phyloP scores from a whole-genome alignment of 2,329 filamentous ascomycete species.

The Phyllachora maydis region DNA sequence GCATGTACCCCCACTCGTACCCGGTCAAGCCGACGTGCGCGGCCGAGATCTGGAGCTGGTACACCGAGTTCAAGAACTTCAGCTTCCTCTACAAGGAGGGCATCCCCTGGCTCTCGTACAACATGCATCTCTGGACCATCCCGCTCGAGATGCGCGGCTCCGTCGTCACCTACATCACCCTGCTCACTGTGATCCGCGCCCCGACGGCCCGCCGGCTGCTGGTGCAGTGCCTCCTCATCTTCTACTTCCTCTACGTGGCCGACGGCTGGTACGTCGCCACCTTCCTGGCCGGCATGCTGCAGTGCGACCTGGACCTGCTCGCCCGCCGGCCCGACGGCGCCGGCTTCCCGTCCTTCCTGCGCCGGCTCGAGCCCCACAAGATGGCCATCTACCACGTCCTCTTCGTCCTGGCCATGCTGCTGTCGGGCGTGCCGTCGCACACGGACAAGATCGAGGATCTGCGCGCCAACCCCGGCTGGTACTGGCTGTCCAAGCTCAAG shows the following conservation, averaged over 20 bases:
- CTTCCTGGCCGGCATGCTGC: conserved; percentile 39
- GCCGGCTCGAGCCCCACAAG: conserved; percentile 23
- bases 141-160: conserved; percentile 44
- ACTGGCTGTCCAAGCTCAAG: conserved; percentile 36
- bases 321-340: conserved; percentile 14
- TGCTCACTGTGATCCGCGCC: conserved; percentile 34
- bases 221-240: conserved; percentile 28
- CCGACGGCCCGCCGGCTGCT: conserved; percentile 30
- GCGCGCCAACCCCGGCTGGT: conserved; percentile 35
- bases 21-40: conserved; percentile 17
- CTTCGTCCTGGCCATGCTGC: conserved; percentile 28
- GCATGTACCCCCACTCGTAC: conserved; percentile 18
- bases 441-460: conserved; percentile 25
- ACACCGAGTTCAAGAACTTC: conserved; percentile 43
- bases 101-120: conserved; percentile 33
- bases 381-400: conserved; percentile 28
- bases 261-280: conserved; percentile 42
- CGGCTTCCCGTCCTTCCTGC: conserved; percentile 27
- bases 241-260: conserved; percentile 47
- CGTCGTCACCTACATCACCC: conserved; percentile 35
- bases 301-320: conserved; percentile 39
- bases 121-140: conserved; percentile 42
- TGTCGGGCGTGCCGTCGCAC: conserved; percentile 38
- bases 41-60: conserved; percentile 27
- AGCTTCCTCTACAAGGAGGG: conserved; percentile 43